Evolutionary conservation across 2,329 filamentous ascomycete species (phyloP).

Genomic region (Amesomyces nigricolor): DNA sequence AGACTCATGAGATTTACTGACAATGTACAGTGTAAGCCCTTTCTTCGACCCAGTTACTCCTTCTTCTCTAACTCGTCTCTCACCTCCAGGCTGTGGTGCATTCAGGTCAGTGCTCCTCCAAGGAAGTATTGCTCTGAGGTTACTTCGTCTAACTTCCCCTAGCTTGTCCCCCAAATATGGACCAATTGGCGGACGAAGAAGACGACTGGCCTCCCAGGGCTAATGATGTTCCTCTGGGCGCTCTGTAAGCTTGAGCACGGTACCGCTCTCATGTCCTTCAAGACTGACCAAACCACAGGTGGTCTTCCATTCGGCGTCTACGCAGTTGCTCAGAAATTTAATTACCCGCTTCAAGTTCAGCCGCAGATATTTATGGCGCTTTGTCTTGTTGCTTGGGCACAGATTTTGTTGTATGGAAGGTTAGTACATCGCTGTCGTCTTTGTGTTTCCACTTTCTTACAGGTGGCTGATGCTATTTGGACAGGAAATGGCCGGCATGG

Average conservation of each 20-base stretch:
- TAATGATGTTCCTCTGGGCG: conserved; percentile 62
- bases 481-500: conserved; percentile 42
- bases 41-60: not conserved
- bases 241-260: conserved; percentile 35
- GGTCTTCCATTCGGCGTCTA: conserved; percentile 40
- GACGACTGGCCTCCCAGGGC: conserved; percentile 54
- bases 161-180: conserved; percentile 46
- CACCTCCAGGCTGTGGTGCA: conserved; percentile 34
- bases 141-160: not conserved
- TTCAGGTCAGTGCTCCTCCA: conserved; percentile 31
- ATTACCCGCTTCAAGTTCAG: conserved; percentile 40
- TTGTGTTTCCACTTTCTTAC: not conserved
- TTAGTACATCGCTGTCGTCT: conserved; percentile 13
- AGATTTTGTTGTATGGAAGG: conserved; percentile 34
- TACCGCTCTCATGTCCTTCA: not conserved
- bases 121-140: too few relatives aligned
- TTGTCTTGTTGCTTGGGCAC: conserved; percentile 36
- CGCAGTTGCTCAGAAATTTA: conserved; percentile 37
- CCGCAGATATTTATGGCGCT: conserved; percentile 38
- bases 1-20: not conserved
- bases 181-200: conserved; percentile 56
- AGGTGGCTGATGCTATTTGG: not conserved
- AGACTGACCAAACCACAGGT: conserved; percentile 24
- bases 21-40: conserved; percentile 6
- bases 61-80: not conserved